phyloP scores from a whole-genome alignment of 2,329 filamentous ascomycete species.

The Didymella pinodella region DNA sequence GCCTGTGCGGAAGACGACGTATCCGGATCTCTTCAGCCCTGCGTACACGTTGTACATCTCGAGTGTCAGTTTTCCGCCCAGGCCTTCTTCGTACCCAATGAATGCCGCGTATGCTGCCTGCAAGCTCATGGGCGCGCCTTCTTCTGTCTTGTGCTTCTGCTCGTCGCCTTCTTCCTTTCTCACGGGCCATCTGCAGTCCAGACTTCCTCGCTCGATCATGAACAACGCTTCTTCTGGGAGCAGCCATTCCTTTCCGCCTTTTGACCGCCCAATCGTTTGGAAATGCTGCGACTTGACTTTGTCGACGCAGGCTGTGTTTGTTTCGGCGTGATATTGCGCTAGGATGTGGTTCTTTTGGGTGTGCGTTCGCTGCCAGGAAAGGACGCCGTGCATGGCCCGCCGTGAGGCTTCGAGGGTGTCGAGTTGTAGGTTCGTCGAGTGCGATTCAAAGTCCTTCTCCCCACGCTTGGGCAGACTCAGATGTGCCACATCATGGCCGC shows the following conservation, averaged over 20 bases:
- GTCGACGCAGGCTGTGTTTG: slow-evolving; percentile 68
- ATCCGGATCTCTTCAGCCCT: slow-evolving; percentile 82
- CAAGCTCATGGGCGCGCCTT: slow-evolving; percentile 81
- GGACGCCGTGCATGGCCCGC: slow-evolving; percentile 85
- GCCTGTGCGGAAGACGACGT: slow-evolving; percentile 77
- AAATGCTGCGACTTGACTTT: slow-evolving; percentile 76
- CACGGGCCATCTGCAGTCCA: slow-evolving; percentile 86
- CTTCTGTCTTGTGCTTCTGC: slow-evolving; percentile 55
- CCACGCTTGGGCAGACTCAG: slow-evolving; percentile 82
- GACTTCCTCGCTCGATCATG: slow-evolving; percentile 82
- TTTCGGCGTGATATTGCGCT: slow-evolving; percentile 76
- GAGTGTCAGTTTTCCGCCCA: slow-evolving; percentile 64
- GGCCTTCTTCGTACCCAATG: slow-evolving; percentile 70
- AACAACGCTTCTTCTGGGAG: slow-evolving; percentile 92
- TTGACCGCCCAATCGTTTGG: slow-evolving; percentile 73
- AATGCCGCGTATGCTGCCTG: slow-evolving; percentile 90
- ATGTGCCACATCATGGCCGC: slow-evolving; percentile 33
- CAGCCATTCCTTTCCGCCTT: slow-evolving; percentile 72
- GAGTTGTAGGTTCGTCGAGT: slow-evolving; percentile 84
- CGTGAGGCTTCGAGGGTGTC: slow-evolving; percentile 81
- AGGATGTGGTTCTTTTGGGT: slow-evolving; percentile 69
- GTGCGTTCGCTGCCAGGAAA: slow-evolving; percentile 79
- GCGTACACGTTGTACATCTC: slow-evolving; percentile 90
- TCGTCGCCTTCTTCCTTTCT: slow-evolving; percentile 43
- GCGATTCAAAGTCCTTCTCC: slow-evolving; percentile 96